Base-by-base conservation (phyloP, 225 moss, liverwort and hornwort species). In the Bryoerythrophyllum caledonicum region DNA sequence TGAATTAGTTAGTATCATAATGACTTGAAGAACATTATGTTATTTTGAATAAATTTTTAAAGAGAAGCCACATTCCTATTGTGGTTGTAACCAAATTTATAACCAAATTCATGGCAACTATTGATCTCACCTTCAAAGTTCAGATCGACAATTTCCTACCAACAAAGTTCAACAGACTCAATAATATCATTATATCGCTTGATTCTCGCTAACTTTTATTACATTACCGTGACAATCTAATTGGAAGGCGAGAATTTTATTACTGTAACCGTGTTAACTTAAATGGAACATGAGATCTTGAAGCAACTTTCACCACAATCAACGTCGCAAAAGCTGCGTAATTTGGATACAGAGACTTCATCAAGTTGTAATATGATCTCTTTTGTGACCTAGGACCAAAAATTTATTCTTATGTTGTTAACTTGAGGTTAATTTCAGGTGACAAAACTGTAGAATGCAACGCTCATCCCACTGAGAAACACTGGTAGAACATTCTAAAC, bases 371-470 rank as follows among this genome's bases (percentile, higher is more conserved):
- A 19, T 5, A 15, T 15, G 2, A 48, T 23, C 9, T 48, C 4
- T 10, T 21, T 55, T 10, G 1, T 15, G 8, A 62, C 10, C 10
- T 0, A 62, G 27, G 61, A 32, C 48, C 17, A 6, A 2, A 30
- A 1, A 0, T 24, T 19, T 17, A 37, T 4, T 8, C 13, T 60
- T 6, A 63, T 24, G 48, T 19, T 19, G 19, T 51, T 32, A 32
- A 32, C 5, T 32, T n/a, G n/a, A n/a, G n/a, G 19, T 51, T 3
- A 8, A 34, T 17, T 35, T 3, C 2, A 63, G 24, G 10, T 28
- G 3, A 34, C 48, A 76, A 81, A 71, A 53, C 43, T 76, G 7
- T 59, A 71, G 34, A 10, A 1, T 60, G 3, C 67, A 67, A 60
- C 16, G 43, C 66, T 76, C 67, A 72, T 19, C 4, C 4, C 35